Evolutionary conservation across 805 yeast species (phyloP), one percentile per base, ranked within the genome.

Genomic region (Candida nonsorbophila): DNA sequence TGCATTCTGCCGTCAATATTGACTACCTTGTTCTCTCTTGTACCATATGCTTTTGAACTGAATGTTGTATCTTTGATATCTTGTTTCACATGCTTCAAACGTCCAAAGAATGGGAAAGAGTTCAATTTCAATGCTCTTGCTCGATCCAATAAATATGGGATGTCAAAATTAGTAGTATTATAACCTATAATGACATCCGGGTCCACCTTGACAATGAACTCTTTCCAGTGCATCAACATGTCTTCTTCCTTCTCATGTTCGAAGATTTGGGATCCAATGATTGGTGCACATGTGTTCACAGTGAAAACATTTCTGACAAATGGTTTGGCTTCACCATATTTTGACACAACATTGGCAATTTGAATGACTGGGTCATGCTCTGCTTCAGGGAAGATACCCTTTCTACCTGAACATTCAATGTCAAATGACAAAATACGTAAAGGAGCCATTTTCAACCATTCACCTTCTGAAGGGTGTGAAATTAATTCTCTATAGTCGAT

Each of bases 121-220:
- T 60, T 59, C 20, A 86, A 62, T 7, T 69, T 69, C 26, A 92
- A 65, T 0, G 94, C 82, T 26, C 63, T 65, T 0, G 98, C 95
- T 35, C 99, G 74, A 49, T 90, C 90, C 19, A 92, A 60, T 25
- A 92, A 62, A 50, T 92, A 92, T 0, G 99, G 99, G 31, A 92
- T 68, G 69, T 92, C 99, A 53, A 92, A 92, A 51, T 94, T 94
- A 20, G 94, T 74, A 4, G 85, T 86, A 55, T 92, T 92, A 58
- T 92, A 92, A 28, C 99, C 99, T 45, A 94, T 92, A 23, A 92
- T 82, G 28, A 92, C 94, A 60, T 92, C 99, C 0, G 99, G 94
- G 55, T 92, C 99, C 5, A 77, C 82, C 36, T 77, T 72, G 4
- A 77, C 79, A 8, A 92, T 73, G 47, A 94, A 94, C 20, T 87